Conservation (phyloP, 495 filamentous ascomycete species). For the Talaromyces thailandensis region DNA sequence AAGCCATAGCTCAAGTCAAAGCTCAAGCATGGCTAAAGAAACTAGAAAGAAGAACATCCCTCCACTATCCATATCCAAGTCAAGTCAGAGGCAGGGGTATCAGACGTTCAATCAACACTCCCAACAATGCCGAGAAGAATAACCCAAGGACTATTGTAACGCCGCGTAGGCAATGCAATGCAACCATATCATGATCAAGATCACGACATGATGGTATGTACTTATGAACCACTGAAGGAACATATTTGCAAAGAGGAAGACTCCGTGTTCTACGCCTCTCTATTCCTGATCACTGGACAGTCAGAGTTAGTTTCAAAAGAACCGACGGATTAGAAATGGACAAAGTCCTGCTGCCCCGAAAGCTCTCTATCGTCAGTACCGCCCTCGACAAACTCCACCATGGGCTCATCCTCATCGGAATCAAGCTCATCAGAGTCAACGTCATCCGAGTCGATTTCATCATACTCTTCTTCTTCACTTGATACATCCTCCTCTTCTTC, state of each 20-base stretch:
- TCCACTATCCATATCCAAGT: neutral
- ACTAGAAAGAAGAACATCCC: neutral
- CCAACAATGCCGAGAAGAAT: neutral
- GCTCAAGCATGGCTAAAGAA: neutral
- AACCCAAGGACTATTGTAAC: neutral
- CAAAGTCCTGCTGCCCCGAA: slow-evolving; percentile 60
- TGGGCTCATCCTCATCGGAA: slow-evolving; percentile 41
- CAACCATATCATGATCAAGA: neutral
- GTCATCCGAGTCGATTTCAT: slow-evolving; percentile 73
- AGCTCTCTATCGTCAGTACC: slow-evolving; percentile 42
- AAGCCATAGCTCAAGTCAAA: neutral
- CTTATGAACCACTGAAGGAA: neutral
- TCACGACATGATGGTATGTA: neutral
- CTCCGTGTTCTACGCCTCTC: neutral
- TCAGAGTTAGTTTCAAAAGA: neutral
- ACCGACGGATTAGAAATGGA: slow-evolving; percentile 36
- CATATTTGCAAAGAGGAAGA: slow-evolving; percentile 8
- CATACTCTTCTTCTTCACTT: slow-evolving; percentile 73
- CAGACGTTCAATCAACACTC: neutral
- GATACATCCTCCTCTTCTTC: slow-evolving; percentile 68
- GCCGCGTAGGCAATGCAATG: neutral
- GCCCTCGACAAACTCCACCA: slow-evolving; percentile 31
- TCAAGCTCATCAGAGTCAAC: slow-evolving; percentile 82
- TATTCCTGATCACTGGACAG: neutral
- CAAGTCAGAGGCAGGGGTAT: neutral